Base-by-base conservation (phyloP, 441 rosid genomes). In the Croton laevigatus region DNA sequence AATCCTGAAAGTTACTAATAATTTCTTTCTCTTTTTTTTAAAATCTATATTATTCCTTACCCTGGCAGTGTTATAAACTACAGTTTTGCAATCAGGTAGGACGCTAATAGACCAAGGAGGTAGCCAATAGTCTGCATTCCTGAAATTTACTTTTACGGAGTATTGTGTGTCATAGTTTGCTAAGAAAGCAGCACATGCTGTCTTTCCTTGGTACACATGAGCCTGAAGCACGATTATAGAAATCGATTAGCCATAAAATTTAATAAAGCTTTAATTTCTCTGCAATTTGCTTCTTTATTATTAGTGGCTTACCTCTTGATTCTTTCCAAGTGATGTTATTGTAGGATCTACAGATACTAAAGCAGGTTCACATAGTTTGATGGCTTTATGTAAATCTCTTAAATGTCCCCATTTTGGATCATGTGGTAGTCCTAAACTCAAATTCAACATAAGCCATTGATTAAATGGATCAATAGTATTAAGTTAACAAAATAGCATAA, bases 31-130 rank as follows among this genome's bases (percentile, higher is more conserved):
- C n/a, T n/a, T n/a, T n/a, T n/a, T n/a, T n/a, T n/a, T n/a, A n/a
- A n/a, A n/a, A n/a, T 17, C 22, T 19, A 49, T 13, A 17, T 3
- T 53, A 19, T 2, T 70, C 55, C 87, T 82, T 74, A 93, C 99
- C 87, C 89, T 88, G 73, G 97, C 98, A 32, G 98, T 93, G 86
- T 95, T 95, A 76, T 84, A 93, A 71, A 84, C 92, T 8, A 87
- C 89, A 75, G 86, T 93, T 85, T 89, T 89, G 91, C 98, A 95
- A 81, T 93, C 99, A n/a, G 98, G 99, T 52, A 95, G 96, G 74
- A 95, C 77, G 80, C 99, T 95, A 73, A 95, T 80, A 62, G 99
- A 93, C 99, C 99, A 95, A 16, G 92, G 95, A 66, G 99, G 99
- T 62, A 95, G 80, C 76, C 87, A 86, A 76, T 91, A 95, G 71